These are phyloP conservation scores for Rhodocollybia butyracea DNA, from an alignment of 768 basidiomycete genomes.

Conservation along the genomic window DNA sequence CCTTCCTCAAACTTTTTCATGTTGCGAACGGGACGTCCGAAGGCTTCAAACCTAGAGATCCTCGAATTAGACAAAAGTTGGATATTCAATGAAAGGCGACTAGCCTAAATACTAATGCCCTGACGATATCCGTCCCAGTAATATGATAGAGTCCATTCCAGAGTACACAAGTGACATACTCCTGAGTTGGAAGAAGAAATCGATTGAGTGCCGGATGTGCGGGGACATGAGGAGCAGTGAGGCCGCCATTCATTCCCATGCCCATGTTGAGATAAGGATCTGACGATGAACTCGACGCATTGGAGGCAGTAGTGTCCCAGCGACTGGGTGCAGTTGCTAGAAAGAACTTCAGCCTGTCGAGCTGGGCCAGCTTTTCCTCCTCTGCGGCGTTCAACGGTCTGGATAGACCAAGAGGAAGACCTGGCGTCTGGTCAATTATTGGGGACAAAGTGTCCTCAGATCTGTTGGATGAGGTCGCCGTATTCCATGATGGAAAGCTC, in stretches of 20 bases:
- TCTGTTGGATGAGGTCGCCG: not conserved
- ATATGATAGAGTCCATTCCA: constrained; percentile 93
- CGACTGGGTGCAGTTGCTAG: constrained; percentile 79
- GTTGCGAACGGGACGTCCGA: constrained; percentile 85
- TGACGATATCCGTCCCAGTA: constrained; percentile 95
- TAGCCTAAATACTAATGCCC: constrained; percentile 87
- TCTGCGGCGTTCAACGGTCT: constrained; percentile 63
- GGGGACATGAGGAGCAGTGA: constrained; percentile 33
- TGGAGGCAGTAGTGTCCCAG: constrained; percentile 44
- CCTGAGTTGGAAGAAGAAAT: constrained; percentile 84
- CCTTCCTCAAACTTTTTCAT: constrained; percentile 99
- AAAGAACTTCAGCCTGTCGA: constrained; percentile 86
- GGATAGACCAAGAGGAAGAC: constrained; percentile 41
- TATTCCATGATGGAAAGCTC: not conserved
- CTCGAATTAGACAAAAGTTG: not conserved
- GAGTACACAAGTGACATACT: constrained; percentile 86
- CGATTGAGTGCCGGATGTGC: constrained; percentile 79
- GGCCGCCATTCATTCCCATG: constrained; percentile 4
- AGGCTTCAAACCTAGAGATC: constrained; percentile 42
- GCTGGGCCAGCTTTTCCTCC: constrained; percentile 66
- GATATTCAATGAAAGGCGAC: constrained; percentile 18
- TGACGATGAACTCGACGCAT: constrained; percentile 23
- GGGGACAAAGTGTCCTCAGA: constrained; percentile 19
- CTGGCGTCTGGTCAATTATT: constrained; percentile 19
- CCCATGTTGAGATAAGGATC: constrained; percentile 10